Evolutionary conservation across 2,329 filamentous ascomycete species (phyloP).

Genomic region (Neofusicoccum umdonicola): DNA sequence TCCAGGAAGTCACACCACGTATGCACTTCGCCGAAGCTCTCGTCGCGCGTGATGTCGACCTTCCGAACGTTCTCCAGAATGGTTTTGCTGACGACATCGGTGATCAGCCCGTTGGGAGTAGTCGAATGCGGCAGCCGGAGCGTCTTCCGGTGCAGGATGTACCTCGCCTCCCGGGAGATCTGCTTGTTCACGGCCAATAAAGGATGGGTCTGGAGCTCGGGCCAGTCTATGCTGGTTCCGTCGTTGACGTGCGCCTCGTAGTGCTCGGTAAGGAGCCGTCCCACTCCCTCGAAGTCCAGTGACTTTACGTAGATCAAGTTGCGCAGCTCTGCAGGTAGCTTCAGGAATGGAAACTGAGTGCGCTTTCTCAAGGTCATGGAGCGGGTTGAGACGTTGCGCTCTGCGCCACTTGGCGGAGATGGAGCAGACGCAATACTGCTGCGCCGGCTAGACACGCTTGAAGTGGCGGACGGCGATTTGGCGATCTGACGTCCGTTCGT

Average conservation of each 20-base stretch:
- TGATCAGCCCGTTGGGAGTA: slow-evolving; percentile 2
- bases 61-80: slow-evolving; percentile 12
- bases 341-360: slow-evolving; percentile 12
- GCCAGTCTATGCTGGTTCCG: neutral
- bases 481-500: neutral
- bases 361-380: slow-evolving; percentile 10
- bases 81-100: neutral
- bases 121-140: slow-evolving; percentile 8
- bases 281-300: slow-evolving; percentile 16
- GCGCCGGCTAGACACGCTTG: neutral
- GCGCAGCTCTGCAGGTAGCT: slow-evolving; percentile 17
- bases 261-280: slow-evolving; percentile 2
- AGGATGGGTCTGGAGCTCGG: neutral
- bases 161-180: slow-evolving; percentile 1
- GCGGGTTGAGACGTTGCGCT: slow-evolving; percentile 1
- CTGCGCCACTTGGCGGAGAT: neutral
- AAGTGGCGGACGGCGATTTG: neutral
- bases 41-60: slow-evolving; percentile 12
- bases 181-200: slow-evolving; percentile 13
- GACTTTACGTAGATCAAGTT: slow-evolving; percentile 9
- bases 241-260: slow-evolving; percentile 14
- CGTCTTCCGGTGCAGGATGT: slow-evolving; percentile 14
- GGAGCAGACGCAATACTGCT: neutral
- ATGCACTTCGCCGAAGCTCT: slow-evolving; percentile 13
- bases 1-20: slow-evolving; percentile 16